Conservation (phyloP, 768 basidiomycete genomes). For the Leucosporidium creatinivorum region DNA sequence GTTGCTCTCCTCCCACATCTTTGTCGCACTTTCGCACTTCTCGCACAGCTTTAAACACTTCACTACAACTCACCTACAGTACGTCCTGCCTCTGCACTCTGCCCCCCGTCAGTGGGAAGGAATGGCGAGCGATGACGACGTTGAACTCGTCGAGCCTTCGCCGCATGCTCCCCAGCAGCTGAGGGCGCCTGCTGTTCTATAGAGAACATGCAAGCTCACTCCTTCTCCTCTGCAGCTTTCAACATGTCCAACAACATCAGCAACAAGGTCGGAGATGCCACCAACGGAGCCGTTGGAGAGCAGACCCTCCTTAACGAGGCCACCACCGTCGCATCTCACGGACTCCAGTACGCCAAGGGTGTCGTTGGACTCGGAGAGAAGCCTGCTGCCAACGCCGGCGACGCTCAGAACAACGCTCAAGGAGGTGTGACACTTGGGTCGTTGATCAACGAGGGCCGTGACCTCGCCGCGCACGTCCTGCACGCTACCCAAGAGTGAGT, state of each 20-base stretch:
- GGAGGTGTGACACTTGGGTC: constrained; percentile 12
- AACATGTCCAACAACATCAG: constrained; percentile 13
- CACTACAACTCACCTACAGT: background rate
- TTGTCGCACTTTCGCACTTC: background rate
- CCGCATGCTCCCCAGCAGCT: too few relatives aligned
- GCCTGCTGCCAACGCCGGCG: constrained; percentile 7
- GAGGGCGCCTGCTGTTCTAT: too few relatives aligned
- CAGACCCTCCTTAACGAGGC: constrained; percentile 18
- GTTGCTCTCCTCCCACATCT: background rate
- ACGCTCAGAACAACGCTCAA: background rate
- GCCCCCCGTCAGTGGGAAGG: too few relatives aligned
- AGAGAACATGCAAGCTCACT: too few relatives aligned
- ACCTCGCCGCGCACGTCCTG: constrained; percentile 15
- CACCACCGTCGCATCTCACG: constrained; percentile 1
- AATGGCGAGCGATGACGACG: too few relatives aligned
- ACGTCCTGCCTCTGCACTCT: too few relatives aligned
- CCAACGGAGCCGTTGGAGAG: constrained; percentile 15
- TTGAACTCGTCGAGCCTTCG: background rate
- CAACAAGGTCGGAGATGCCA: constrained; percentile 12
- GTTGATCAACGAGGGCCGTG: constrained; percentile 19
- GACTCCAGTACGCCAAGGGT: constrained; percentile 22
- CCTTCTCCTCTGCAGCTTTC: too few relatives aligned
- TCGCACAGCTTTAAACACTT: background rate
- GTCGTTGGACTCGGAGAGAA: constrained; percentile 15
- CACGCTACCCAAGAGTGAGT: constrained; percentile 15